phyloP scores from a whole-genome alignment of 23 red algal genomes.

The Gracilaria vermiculophylla region DNA sequence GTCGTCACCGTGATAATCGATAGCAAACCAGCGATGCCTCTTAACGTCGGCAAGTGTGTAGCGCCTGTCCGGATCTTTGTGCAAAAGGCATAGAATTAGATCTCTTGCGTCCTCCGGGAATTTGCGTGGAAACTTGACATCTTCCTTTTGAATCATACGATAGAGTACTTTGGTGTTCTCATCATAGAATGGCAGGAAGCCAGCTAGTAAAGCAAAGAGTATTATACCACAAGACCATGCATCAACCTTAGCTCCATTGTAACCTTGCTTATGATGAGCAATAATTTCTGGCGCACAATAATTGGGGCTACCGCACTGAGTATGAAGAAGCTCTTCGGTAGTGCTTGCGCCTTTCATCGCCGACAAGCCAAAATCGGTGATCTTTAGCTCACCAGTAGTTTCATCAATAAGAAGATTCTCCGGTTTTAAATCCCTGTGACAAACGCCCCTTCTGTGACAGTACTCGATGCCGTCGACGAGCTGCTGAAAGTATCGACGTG shows the following conservation, averaged over 20 bases:
- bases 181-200: constrained; percentile 71
- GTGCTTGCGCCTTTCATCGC: constrained; percentile 70
- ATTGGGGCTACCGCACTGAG: constrained; percentile 80
- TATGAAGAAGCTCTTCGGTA: constrained; percentile 66
- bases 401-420: constrained; percentile 84
- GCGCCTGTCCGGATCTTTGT: constrained; percentile 73
- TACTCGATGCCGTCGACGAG: constrained; percentile 96
- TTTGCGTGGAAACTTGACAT: constrained; percentile 65
- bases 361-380: constrained; percentile 94
- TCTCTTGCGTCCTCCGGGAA: constrained; percentile 65
- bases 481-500: constrained; percentile 90
- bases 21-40: constrained; percentile 67
- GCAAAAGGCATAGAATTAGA: constrained; percentile 59
- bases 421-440: constrained; percentile 96
- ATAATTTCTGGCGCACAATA: constrained; percentile 89
- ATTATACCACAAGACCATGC: constrained; percentile 87
- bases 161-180: constrained; percentile 72
- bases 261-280: constrained; percentile 68
- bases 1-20: constrained; percentile 66
- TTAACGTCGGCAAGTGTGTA: constrained; percentile 66
- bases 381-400: constrained; percentile 79
- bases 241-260: constrained; percentile 76
- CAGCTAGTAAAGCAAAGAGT: constrained; percentile 69
- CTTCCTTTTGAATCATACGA: constrained; percentile 53
- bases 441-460: constrained; percentile 93